A percentile compares a stretch with the other conserved stretches of the same genome.
Evolutionary conservation across 2,329 filamentous ascomycete genomes (phyloP).

Genomic region (Epichloe sp.): DNA sequence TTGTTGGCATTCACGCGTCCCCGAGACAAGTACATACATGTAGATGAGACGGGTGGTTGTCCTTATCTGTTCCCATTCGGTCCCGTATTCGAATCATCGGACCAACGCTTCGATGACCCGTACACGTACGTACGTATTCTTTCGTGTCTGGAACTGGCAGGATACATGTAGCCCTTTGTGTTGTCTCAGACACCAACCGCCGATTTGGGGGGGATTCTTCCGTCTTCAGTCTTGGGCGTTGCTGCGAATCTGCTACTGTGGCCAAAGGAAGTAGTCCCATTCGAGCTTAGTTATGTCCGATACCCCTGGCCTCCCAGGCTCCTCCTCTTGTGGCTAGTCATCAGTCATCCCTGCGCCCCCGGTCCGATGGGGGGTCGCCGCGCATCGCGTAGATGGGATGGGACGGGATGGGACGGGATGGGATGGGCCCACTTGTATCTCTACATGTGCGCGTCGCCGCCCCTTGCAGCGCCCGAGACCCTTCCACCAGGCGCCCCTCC

Average conservation of each 20-base stretch:
- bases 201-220: not conserved
- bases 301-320: constrained; percentile 6
- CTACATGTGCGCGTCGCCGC: not conserved
- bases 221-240: not conserved
- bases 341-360: not conserved
- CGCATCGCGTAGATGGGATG: constrained; percentile 6
- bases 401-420: not conserved
- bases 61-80: not conserved
- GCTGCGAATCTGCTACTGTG: no score
- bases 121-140: not conserved
- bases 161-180: not conserved
- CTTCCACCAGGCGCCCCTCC: not conserved
- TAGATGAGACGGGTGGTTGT: not conserved
- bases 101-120: no score
- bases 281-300: constrained; percentile 9
- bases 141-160: not conserved
- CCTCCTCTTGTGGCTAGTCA: not conserved
- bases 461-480: not conserved
- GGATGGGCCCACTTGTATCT: constrained; percentile 1
- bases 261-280: not conserved
- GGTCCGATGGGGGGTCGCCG: constrained; percentile 6
- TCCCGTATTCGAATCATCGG: not conserved
- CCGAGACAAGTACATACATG: not conserved
- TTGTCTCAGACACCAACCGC: not conserved
- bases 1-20: not conserved